These are phyloP conservation scores for Scedosporium aurantiacum DNA, from an alignment of 2,329 filamentous ascomycete genomes.

Conservation along the genomic window DNA sequence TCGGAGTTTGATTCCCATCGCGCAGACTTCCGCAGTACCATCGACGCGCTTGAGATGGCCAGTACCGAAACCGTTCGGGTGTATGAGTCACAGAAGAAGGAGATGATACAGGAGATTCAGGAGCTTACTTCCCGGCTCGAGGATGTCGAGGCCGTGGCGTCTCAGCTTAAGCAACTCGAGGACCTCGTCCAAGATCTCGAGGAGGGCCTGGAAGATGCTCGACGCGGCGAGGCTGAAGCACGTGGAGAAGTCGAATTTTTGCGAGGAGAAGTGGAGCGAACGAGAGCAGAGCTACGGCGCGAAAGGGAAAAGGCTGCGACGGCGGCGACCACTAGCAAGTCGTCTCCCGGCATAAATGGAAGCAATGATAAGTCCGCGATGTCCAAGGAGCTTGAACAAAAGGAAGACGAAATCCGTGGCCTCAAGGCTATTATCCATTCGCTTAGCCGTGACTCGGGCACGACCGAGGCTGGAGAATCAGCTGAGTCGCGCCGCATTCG, in stretches of 20 bases:
- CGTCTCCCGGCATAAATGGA: conserved; percentile 19
- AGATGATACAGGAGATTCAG: conserved; percentile 70
- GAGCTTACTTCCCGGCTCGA: conserved; percentile 74
- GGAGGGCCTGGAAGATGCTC: conserved; percentile 88
- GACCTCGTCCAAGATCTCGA: conserved; percentile 94
- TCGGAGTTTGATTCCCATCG: conserved; percentile 90
- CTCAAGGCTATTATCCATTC: conserved; percentile 98
- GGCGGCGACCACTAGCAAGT: conserved; percentile 35
- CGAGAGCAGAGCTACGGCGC: conserved; percentile 73
- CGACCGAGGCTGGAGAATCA: conserved; percentile 25
- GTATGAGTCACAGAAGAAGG: conserved; percentile 86
- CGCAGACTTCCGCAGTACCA: conserved; percentile 91
- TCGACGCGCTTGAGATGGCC: conserved; percentile 91
- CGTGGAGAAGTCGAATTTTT: conserved; percentile 93
- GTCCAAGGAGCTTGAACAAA: conserved; percentile 75
- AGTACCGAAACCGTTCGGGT: conserved; percentile 92
- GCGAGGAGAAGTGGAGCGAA: conserved; percentile 85
- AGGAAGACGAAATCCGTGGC: conserved; percentile 93
- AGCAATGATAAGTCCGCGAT: conserved; percentile 33
- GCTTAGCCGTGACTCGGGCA: conserved; percentile 60
- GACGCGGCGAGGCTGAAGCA: conserved; percentile 88
- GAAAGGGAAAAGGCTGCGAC: conserved; percentile 66
- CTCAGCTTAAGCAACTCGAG: conserved; percentile 87
- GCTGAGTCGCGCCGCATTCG: conserved; percentile 45
- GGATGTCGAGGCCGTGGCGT: conserved; percentile 84